phyloP scores from a whole-genome alignment of 352 stramenopile genomes.

The Peronospora farinosa region DNA sequence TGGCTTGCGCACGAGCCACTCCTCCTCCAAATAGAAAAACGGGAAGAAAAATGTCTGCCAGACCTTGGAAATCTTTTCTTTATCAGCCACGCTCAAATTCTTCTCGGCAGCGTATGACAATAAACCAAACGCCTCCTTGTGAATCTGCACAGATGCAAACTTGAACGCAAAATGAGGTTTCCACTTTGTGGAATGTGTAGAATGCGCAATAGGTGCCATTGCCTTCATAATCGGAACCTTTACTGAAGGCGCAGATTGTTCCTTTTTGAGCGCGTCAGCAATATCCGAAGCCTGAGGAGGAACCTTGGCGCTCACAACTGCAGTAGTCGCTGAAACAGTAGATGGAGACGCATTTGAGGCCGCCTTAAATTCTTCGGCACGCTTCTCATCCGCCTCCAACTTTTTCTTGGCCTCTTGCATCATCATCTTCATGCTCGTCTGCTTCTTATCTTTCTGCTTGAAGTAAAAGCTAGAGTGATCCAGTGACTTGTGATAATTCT shows the following conservation, averaged over 20 bases:
- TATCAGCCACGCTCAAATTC: conserved; percentile 70
- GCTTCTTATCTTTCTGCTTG: conserved; percentile 97
- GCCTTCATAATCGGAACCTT: conserved; percentile 9
- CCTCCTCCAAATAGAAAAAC: conserved; percentile 78
- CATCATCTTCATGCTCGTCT: conserved; percentile 92
- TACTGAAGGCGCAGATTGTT: conserved; percentile 25
- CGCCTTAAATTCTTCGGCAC: conserved; percentile 22
- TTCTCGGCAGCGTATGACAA: conserved; percentile 79
- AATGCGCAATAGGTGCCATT: conserved; percentile 3
- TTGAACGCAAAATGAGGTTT: conserved; percentile 73
- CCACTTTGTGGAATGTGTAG: conserved; percentile 24
- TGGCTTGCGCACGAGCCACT: conserved; percentile 76
- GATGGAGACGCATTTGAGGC: conserved; percentile 20
- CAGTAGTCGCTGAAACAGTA: conserved; percentile 22
- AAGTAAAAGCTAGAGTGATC: conserved; percentile 99
- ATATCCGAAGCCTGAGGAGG: conserved; percentile 50
- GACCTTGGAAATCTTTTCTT: conserved; percentile 80
- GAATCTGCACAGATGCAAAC: conserved; percentile 69
- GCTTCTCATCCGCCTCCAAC: conserved; percentile 58
- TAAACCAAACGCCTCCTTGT: conserved; percentile 78
- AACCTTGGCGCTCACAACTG: conserved; percentile 21
- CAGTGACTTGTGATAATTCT: conserved; percentile 98
- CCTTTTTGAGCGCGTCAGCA: conserved; percentile 55
- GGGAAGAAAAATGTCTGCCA: conserved; percentile 83
- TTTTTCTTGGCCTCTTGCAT: conserved; percentile 85